A percentile compares a stretch with the other conserved stretches of the same genome.
phyloP scores from a whole-genome alignment of 164 flowering plant species.

The Houttuynia cordata region DNA sequence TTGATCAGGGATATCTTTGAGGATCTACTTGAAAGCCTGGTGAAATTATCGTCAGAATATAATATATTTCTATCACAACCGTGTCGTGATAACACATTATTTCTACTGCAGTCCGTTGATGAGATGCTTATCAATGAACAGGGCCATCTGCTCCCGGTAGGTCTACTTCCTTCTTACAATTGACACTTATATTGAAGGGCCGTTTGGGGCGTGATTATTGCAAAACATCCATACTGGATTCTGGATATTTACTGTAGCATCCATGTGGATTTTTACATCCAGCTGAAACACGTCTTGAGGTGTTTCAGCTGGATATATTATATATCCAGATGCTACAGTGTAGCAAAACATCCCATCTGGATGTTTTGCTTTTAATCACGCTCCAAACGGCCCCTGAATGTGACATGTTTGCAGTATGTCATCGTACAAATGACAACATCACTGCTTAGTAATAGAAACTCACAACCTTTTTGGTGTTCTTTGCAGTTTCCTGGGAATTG shows the following conservation, averaged over 20 bases:
- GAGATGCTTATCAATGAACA: constrained; percentile 77
- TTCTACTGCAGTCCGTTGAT: constrained; percentile 69
- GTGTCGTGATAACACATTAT: constrained; percentile 88
- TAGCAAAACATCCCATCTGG: no score
- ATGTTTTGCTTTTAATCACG: no score
- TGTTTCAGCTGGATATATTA: no score
- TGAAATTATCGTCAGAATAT: constrained; percentile 52
- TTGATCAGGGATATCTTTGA: constrained; percentile 67
- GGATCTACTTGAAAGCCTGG: constrained; percentile 53
- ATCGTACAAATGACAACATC: not conserved
- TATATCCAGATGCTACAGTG: no score
- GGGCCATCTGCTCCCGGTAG: constrained; percentile 72
- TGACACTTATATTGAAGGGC: no score
- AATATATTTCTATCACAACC: constrained; percentile 74
- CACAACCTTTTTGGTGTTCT: constrained; percentile 3
- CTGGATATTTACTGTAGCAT: no score
- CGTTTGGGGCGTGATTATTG: no score
- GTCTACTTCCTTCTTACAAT: not conserved
- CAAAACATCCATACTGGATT: no score
- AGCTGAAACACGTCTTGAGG: no score
- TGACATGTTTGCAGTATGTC: not conserved
- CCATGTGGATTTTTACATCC: no score
- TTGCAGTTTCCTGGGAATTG: constrained; percentile 68
- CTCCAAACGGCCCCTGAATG: no score
- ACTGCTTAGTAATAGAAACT: no score